Evolutionary conservation across 371 early-diverging fungal genomes (phyloP), one percentile per base, ranked within the genome.

Genomic region (Rhizopus arrhizus): DNA sequence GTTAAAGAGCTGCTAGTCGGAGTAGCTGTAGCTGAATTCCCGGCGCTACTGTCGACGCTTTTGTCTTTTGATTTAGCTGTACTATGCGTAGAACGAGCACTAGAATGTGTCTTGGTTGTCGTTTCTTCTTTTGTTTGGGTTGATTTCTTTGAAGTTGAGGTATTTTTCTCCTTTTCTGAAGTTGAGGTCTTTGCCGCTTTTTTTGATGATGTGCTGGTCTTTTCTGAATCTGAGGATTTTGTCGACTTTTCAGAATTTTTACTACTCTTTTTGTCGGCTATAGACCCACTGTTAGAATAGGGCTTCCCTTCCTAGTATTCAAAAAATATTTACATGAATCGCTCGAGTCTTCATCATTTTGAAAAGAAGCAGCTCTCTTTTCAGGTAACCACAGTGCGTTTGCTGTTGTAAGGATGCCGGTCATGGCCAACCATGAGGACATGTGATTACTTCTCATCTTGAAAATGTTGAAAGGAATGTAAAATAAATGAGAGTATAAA

Each of bases 321-420:
- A 22, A 22, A 22, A 22, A 22, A n/a, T 38, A 40, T 53, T 58
- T 41, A 12, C 16, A 50, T 16, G 32, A 43, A 28, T 48, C 43
- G 12, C 22, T 22, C 22, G 43, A n/a, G 15, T 15, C 15, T 6
- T 15, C 48, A 5, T 22, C 48, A 48, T 48, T 48, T 8, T 28
- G 48, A 48, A 48, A 48, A 5, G 22, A 7, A 28, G 15, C 8
- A 5, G 29, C 48, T 52, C 33, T 42, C 33, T 59, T 59, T 28
- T 59, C 45, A 29, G 53, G 59, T 6, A 58, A 29, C 59, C 53
- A 59, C 28, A 59, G 32, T 9, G 59, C 59, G 34, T 59, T 41
- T 43, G 59, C 13, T 12, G 59, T 36, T 16, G 53, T 32, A 22
- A 42, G 7, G 12, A 48, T 48, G 22, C 48, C 31, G 15, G 48